Evolutionary conservation across 208 protist genomes (phyloP).

Genomic region (Acanthamoeba healyi): DNA sequence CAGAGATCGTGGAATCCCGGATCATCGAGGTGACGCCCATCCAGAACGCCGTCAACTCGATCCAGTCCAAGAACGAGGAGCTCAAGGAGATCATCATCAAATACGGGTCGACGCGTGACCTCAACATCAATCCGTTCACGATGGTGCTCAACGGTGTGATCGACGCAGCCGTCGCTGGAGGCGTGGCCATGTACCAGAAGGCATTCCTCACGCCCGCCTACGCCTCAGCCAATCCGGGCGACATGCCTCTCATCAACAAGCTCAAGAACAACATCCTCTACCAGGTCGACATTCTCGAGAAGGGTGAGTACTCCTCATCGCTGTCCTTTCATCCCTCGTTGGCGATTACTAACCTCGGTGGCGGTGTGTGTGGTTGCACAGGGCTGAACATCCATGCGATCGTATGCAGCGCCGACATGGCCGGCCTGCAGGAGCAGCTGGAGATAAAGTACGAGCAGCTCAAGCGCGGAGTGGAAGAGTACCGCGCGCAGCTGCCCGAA

Average conservation of each 20-base stretch:
- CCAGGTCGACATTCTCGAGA: slow-evolving; percentile 78
- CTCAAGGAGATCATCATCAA: slow-evolving; percentile 78
- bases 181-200: slow-evolving; percentile 85
- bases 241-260: slow-evolving; percentile 71
- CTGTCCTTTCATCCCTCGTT: background rate
- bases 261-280: slow-evolving; percentile 75
- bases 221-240: slow-evolving; percentile 75
- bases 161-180: slow-evolving; percentile 86
- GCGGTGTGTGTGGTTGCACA: background rate
- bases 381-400: slow-evolving; percentile 77
- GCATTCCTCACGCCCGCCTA: slow-evolving; percentile 79
- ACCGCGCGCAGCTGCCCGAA: slow-evolving; percentile 48
- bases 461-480: slow-evolving; percentile 63
- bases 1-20: slow-evolving; percentile 62
- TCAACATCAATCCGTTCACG: slow-evolving; percentile 78
- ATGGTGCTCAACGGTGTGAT: slow-evolving; percentile 83
- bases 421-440: slow-evolving; percentile 81
- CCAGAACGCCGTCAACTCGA: slow-evolving; percentile 82
- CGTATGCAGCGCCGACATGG: slow-evolving; percentile 80
- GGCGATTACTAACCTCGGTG: background rate
- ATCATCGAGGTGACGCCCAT: slow-evolving; percentile 80
- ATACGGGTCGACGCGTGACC: slow-evolving; percentile 6
- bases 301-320: background rate
- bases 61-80: slow-evolving; percentile 83
- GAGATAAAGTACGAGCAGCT: slow-evolving; percentile 76